These are phyloP conservation scores for Eucalyptus curtisii DNA, from an alignment of 345 rosid species.

Conservation along the genomic window DNA sequence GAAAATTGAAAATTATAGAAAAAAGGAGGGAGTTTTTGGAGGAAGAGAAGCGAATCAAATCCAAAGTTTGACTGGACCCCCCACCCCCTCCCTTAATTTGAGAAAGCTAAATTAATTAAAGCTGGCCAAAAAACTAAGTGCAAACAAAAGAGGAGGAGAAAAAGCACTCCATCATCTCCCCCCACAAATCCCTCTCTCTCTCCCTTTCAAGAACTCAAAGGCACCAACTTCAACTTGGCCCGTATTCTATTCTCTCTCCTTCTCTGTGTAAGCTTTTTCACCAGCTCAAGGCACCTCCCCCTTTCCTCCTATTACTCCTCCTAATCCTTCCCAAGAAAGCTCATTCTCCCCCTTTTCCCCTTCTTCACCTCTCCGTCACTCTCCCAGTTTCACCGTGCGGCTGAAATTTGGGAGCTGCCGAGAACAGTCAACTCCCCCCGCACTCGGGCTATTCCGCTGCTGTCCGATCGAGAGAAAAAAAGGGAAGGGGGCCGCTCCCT, in stretches of 20 bases:
- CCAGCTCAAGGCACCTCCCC: neutral
- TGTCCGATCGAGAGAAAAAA: neutral
- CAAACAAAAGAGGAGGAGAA: neutral
- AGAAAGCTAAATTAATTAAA: neutral
- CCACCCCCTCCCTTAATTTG: neutral
- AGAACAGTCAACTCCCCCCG: neutral
- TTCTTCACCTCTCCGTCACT: neutral
- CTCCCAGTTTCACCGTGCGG: neutral
- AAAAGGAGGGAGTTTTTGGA: neutral
- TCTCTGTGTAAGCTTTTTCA: neutral
- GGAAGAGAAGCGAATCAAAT: constrained; percentile 3
- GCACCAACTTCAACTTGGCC: neutral
- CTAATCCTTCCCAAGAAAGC: neutral
- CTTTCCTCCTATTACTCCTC: neutral
- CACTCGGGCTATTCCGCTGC: neutral
- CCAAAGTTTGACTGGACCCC: neutral
- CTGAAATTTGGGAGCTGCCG: neutral
- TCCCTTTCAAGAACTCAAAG: neutral
- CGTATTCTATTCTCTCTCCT: neutral
- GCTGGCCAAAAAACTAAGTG: neutral
- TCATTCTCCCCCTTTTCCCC: neutral
- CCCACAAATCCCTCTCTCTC: neutral
- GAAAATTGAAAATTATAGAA: too few relatives aligned
- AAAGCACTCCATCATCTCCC: neutral
- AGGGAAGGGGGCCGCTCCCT: neutral